These are phyloP conservation scores for Diaporthe sp. DNA, from an alignment of 2,329 filamentous ascomycete genomes.

Conservation along the genomic window DNA sequence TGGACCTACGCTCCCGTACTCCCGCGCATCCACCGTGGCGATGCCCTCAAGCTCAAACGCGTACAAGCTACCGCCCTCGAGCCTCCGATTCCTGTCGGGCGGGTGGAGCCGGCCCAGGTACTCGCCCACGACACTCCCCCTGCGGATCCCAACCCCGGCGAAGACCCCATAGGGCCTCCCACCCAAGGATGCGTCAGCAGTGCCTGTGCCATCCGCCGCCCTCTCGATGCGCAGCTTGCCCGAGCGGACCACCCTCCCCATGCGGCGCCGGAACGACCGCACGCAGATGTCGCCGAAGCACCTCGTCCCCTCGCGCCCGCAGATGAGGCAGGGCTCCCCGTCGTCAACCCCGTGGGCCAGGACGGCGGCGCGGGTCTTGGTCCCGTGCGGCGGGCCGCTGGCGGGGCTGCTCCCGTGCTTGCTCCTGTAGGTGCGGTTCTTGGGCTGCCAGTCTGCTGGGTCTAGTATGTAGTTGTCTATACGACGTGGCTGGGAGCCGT, in stretches of 20 bases:
- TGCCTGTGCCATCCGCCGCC: not conserved
- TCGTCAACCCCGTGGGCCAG: slow-evolving; percentile 2
- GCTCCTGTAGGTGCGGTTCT: no score
- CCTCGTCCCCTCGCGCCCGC: not conserved
- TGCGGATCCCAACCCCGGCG: not conserved
- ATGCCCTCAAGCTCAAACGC: not conserved
- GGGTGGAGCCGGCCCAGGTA: slow-evolving; percentile 30
- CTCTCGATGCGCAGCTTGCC: slow-evolving; percentile 18
- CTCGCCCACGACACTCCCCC: slow-evolving; percentile 16
- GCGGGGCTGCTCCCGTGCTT: not conserved
- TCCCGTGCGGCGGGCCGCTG: not conserved
- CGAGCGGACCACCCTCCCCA: not conserved
- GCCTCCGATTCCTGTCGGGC: not conserved
- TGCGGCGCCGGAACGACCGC: not conserved
- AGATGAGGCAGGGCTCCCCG: slow-evolving; percentile 6
- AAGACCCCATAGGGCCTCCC: slow-evolving; percentile 11
- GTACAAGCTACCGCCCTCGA: not conserved
- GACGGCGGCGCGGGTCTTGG: slow-evolving; percentile 21
- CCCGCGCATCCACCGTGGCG: not conserved
- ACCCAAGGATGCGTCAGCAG: not conserved
- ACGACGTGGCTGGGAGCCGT: not conserved
- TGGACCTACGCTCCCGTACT: slow-evolving; percentile 17
- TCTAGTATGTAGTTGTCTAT: slow-evolving; percentile 29
- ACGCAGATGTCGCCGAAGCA: slow-evolving; percentile 25
- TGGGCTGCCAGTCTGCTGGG: slow-evolving; percentile 4